Evolutionary conservation across 768 basidiomycete species (phyloP).

Genomic region (Amanita thiersii): DNA sequence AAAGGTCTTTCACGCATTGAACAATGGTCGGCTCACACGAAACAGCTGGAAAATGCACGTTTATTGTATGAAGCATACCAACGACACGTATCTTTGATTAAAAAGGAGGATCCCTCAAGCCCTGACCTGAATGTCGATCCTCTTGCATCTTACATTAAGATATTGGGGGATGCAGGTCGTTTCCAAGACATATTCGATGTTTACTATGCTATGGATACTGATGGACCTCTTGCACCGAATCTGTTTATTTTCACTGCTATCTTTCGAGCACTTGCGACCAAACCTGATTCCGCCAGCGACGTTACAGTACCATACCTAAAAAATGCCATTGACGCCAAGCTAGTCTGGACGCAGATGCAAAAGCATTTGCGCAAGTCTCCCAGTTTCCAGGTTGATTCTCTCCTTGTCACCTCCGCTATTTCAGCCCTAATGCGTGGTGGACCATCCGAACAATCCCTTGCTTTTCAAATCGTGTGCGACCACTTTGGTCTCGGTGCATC

Average conservation of each 20-base stretch:
- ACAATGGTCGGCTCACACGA: constrained; percentile 48
- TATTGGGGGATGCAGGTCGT: constrained; percentile 51
- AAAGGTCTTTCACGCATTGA: constrained; percentile 53
- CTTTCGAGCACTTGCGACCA: constrained; percentile 39
- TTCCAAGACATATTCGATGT: constrained; percentile 71
- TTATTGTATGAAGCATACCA: constrained; percentile 52
- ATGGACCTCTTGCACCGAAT: constrained; percentile 56
- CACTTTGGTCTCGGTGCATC: constrained; percentile 53
- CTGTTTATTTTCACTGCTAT: constrained; percentile 57
- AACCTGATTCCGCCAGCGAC: constrained; percentile 20
- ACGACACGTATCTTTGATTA: constrained; percentile 40
- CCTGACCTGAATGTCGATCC: constrained; percentile 42
- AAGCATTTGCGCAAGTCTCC: constrained; percentile 39
- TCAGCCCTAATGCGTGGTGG: constrained; percentile 49
- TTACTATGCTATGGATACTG: constrained; percentile 57
- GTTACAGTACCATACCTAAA: constrained; percentile 19
- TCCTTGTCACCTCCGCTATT: constrained; percentile 43
- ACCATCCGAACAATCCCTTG: constrained; percentile 53
- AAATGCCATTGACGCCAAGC: constrained; percentile 57
- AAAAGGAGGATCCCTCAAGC: constrained; percentile 36
- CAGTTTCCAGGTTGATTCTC: constrained; percentile 44
- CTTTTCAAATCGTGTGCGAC: constrained; percentile 53
- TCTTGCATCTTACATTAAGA: constrained; percentile 53
- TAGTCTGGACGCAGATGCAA: constrained; percentile 62
- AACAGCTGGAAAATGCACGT: constrained; percentile 56